phyloP scores from a whole-genome alignment of 768 basidiomycete species.

The Rhodosporidiobolus sp. region DNA sequence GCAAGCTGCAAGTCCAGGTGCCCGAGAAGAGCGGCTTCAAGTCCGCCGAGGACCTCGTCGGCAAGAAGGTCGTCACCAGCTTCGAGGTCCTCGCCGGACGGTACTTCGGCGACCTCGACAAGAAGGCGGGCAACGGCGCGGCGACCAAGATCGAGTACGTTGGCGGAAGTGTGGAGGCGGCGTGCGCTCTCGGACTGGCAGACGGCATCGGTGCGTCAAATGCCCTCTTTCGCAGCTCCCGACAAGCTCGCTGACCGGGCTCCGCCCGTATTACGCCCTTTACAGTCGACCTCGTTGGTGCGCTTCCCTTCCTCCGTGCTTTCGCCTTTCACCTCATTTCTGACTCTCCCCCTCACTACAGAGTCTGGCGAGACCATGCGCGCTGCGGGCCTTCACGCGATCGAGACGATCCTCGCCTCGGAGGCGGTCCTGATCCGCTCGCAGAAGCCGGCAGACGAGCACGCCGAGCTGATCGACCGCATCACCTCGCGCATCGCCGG shows the following conservation, averaged over 20 bases:
- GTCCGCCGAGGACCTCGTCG: constrained; percentile 72
- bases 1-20: constrained; percentile 74
- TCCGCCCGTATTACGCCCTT: not conserved
- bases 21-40: constrained; percentile 71
- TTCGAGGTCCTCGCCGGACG: constrained; percentile 82
- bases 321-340: no score
- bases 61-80: constrained; percentile 89
- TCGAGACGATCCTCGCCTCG: constrained; percentile 77
- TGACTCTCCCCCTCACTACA: constrained; percentile 47
- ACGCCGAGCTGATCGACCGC: constrained; percentile 66
- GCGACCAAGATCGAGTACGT: constrained; percentile 88
- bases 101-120: constrained; percentile 71
- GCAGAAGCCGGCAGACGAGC: constrained; percentile 55
- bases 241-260: not conserved
- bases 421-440: constrained; percentile 92
- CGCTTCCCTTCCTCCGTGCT: no score
- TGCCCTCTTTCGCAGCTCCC: constrained; percentile 5
- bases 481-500: constrained; percentile 87
- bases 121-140: constrained; percentile 57
- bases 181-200: constrained; percentile 90
- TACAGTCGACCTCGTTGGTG: constrained; percentile 89
- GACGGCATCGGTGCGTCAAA: constrained; percentile 81
- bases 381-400: constrained; percentile 89
- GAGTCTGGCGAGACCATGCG: constrained; percentile 99
- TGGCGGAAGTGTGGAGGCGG: constrained; percentile 96